phyloP scores from a whole-genome alignment of 805 yeast genomes.

The Candida maltosa region DNA sequence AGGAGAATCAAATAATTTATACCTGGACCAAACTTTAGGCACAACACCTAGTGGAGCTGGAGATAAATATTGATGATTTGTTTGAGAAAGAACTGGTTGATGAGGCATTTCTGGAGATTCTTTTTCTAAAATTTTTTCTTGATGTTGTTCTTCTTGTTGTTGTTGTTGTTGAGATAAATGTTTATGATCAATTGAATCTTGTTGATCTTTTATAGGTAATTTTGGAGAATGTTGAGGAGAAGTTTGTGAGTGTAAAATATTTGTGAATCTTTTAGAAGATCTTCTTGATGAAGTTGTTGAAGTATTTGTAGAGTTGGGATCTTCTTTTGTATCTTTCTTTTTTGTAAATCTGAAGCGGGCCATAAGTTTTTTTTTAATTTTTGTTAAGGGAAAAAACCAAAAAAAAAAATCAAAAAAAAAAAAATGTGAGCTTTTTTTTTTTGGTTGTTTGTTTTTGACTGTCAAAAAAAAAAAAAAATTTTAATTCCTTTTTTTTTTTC shows the following conservation, averaged over 20 bases:
- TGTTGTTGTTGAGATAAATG: slow-evolving; percentile 1
- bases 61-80: too few relatives aligned
- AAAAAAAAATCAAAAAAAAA: not conserved
- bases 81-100: too few relatives aligned
- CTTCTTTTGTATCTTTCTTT: not conserved
- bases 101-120: too few relatives aligned
- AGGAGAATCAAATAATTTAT: slow-evolving; percentile 69
- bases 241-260: not conserved
- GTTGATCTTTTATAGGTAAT: not conserved
- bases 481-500: not conserved
- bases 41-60: too few relatives aligned
- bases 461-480: too few relatives aligned
- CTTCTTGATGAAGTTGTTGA: slow-evolving; percentile 5
- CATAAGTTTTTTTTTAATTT: slow-evolving; percentile 26
- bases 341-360: slow-evolving; percentile 51
- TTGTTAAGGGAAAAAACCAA: not conserved
- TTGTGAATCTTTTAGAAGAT: not conserved
- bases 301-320: not conserved
- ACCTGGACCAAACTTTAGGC: slow-evolving; percentile 63
- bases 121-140: too few relatives aligned
- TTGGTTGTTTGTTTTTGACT: too few relatives aligned
- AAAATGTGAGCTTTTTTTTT: not conserved
- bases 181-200: not conserved
- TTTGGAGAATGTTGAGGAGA: not conserved
- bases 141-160: too few relatives aligned